phyloP scores from a whole-genome alignment of 768 basidiomycete genomes.

The Phaeotremella fagi region DNA sequence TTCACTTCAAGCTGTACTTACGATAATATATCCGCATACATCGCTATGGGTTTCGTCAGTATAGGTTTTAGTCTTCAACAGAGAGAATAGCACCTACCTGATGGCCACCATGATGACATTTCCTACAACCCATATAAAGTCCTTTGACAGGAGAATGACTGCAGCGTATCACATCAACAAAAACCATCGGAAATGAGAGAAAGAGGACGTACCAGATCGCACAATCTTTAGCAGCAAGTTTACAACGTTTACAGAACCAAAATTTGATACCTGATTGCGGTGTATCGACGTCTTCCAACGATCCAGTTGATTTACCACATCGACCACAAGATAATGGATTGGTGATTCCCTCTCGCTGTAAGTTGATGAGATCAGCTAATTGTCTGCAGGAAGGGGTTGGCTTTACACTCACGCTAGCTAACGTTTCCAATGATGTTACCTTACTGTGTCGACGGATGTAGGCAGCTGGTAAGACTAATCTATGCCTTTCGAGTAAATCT shows the following conservation, averaged over 20 bases:
- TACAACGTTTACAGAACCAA: constrained; percentile 40
- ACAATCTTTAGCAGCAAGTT: constrained; percentile 27
- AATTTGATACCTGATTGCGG: constrained; percentile 17
- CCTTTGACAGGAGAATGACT: constrained; percentile 31
- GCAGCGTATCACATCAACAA: too few species aligned
- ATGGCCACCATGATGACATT: constrained; percentile 40
- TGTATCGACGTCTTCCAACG: constrained; percentile 31
- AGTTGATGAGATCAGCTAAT: neutral
- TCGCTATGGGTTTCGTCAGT: neutral
- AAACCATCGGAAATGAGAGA: too few species aligned
- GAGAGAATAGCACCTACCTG: constrained; percentile 17
- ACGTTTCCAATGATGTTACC: constrained; percentile 19
- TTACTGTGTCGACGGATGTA: constrained; percentile 27
- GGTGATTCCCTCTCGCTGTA: constrained; percentile 30
- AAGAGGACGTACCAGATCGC: constrained; percentile 31
- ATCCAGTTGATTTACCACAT: constrained; percentile 33
- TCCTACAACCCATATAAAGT: constrained; percentile 31
- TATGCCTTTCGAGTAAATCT: constrained; percentile 35
- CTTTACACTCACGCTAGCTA: neutral
- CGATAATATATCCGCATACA: constrained; percentile 35
- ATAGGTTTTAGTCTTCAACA: too few species aligned
- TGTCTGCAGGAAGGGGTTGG: neutral
- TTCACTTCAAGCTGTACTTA: constrained; percentile 12
- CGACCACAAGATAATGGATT: constrained; percentile 25
- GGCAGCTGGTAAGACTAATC: constrained; percentile 20